These are phyloP conservation scores for Pezicula carpinea DNA, from an alignment of 2,329 filamentous ascomycete species.

Conservation along the genomic window DNA sequence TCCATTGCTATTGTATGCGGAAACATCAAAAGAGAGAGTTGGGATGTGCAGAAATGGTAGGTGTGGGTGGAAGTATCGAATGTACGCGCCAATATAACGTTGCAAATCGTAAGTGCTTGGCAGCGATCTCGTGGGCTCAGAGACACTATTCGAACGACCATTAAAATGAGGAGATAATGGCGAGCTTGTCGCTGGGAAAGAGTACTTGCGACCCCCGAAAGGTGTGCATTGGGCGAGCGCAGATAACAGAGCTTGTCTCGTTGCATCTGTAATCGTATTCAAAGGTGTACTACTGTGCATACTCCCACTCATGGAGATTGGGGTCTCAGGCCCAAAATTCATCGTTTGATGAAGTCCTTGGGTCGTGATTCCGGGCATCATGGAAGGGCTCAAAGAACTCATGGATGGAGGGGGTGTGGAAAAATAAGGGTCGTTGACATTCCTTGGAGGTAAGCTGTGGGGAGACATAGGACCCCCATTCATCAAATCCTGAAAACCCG, in stretches of 20 bases:
- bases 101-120: slow-evolving; percentile 83
- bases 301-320: slow-evolving; percentile 61
- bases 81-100: slow-evolving; percentile 84
- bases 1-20: slow-evolving; percentile 60
- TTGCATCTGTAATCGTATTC: slow-evolving; percentile 61
- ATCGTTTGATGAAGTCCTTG: slow-evolving; percentile 62
- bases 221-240: slow-evolving; percentile 52
- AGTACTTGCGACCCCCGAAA: slow-evolving; percentile 60
- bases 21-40: slow-evolving; percentile 83
- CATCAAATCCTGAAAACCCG: slow-evolving; percentile 73
- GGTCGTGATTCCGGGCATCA: slow-evolving; percentile 59
- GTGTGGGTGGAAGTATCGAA: slow-evolving; percentile 90
- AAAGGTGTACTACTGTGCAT: slow-evolving; percentile 53
- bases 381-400: slow-evolving; percentile 67
- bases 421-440: slow-evolving; percentile 70
- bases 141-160: slow-evolving; percentile 42
- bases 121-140: slow-evolving; percentile 52
- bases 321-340: slow-evolving; percentile 68
- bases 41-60: slow-evolving; percentile 91
- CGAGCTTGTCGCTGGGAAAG: slow-evolving; percentile 50
- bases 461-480: slow-evolving; percentile 71
- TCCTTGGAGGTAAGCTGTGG: slow-evolving; percentile 67
- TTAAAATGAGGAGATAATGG: slow-evolving; percentile 49
- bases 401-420: slow-evolving; percentile 72
- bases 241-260: slow-evolving; percentile 56